Evolutionary conservation across 176 grass and related monocot species (phyloP), one percentile per base, ranked within the genome.

Genomic region (Calamus simplicifolius): DNA sequence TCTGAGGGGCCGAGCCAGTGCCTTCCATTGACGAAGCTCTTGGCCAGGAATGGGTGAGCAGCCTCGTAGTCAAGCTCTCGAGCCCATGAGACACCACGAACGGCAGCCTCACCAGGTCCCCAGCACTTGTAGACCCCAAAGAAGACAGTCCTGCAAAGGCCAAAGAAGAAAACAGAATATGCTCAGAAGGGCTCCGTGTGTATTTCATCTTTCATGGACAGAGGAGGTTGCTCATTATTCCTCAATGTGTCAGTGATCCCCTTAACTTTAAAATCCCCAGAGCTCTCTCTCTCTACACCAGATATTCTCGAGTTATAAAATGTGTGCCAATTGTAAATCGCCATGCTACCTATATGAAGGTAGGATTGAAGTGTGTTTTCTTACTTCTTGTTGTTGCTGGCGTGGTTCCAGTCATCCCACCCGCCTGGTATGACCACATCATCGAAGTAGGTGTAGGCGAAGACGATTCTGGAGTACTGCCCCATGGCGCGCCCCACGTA

Each of bases 401-500:
- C n/a, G 66, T 85, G 75, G 16, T 97, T 84, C 92, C 92, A 97
- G 71, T 97, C 92, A 58, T 97, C 84, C 92, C 92, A 97, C 0
- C 87, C 92, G 48, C 92, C 78, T 21, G 92, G 81, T 29, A 87
- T 87, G 68, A 97, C 77, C 64, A 91, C 74, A 71, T 76, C 85
- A 66, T 82, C 92, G 62, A 97, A 97, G 83, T 97, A 91, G 16
- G 92, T 97, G 77, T 91, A 97, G 4, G 92, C 87, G 64, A 84
- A 97, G 12, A 97, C 81, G 76, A 97, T 97, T 66, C 87, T 75
- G 12, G 92, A 97, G 81, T 97, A 97, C 80, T 91, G 92, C 5
- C 92, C 92, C 92, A 97, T 97, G 56, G 92, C 92, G 1, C 92
- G 81, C 5, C 92, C 92, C 1, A 88, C 74, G 78, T 97, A 97